A percentile compares a stretch with the other conserved stretches of the same genome.
These are phyloP conservation scores for Mycocentrospora acerina DNA, from an alignment of 2,329 filamentous ascomycete species.

Conservation along the genomic window DNA sequence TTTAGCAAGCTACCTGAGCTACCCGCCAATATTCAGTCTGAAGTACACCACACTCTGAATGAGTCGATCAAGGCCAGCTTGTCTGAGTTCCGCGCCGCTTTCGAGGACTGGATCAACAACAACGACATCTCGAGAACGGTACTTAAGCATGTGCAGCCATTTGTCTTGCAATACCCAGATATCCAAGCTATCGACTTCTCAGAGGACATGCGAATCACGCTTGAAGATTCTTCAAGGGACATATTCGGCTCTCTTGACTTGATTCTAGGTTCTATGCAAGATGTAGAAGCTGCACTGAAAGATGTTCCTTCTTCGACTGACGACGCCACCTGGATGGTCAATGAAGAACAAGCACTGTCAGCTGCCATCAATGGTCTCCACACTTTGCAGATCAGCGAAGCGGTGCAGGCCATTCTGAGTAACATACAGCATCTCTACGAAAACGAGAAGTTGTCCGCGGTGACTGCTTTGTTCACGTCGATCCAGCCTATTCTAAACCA, in stretches of 20 bases:
- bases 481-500: slow-evolving; percentile 72
- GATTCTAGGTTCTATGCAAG: slow-evolving; percentile 78
- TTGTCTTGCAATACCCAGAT: slow-evolving; percentile 50
- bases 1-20: slow-evolving; percentile 25
- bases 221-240: slow-evolving; percentile 56
- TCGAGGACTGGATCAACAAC: slow-evolving; percentile 19
- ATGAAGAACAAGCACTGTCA: slow-evolving; percentile 43
- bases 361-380: slow-evolving; percentile 61
- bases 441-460: slow-evolving; percentile 45
- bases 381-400: slow-evolving; percentile 55
- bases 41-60: slow-evolving; percentile 14
- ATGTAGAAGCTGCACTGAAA: slow-evolving; percentile 60
- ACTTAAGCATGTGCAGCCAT: slow-evolving; percentile 65
- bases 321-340: slow-evolving; percentile 63
- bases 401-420: slow-evolving; percentile 49
- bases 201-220: slow-evolving; percentile 6
- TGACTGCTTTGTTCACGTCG: slow-evolving; percentile 60
- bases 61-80: slow-evolving; percentile 16
- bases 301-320: slow-evolving; percentile 61
- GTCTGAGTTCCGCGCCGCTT: slow-evolving; percentile 14
- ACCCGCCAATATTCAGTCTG: slow-evolving; percentile 29
- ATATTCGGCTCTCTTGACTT: slow-evolving; percentile 70
- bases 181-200: slow-evolving; percentile 1
- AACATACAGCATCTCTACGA: slow-evolving; percentile 49
- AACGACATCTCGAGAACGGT: slow-evolving; percentile 28